Conservation (phyloP, 495 filamentous ascomycete genomes). For the Margaritispora aquatica region DNA sequence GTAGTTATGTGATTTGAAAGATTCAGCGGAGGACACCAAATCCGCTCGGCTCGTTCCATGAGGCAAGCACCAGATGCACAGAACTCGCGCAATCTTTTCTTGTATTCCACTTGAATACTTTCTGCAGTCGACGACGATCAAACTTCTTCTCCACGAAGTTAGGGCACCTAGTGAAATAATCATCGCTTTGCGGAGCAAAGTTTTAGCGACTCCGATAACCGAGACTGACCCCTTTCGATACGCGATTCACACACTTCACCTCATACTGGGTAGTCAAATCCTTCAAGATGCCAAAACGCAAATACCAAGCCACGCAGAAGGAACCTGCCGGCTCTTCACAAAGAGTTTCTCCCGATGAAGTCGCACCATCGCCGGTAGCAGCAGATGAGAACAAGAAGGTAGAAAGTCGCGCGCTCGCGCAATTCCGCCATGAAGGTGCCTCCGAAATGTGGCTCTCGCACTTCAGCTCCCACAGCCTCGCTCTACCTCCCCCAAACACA, state of each 20-base stretch:
- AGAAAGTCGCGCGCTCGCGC: not conserved
- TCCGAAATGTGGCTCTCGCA: not conserved
- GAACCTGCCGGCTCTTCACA: too few relatives aligned
- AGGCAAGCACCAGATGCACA: too few relatives aligned
- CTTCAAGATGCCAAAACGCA: not conserved
- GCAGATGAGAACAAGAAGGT: not conserved
- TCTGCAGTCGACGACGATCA: too few relatives aligned
- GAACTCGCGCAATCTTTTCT: too few relatives aligned
- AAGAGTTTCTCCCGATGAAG: too few relatives aligned
- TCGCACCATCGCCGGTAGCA: not conserved
- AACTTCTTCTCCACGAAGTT: too few relatives aligned
- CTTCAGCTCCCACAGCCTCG: not conserved
- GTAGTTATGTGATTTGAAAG: too few relatives aligned
- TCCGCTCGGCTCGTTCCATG: too few relatives aligned
- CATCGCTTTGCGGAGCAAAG: not conserved
- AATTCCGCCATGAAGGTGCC: not conserved
- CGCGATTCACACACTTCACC: not conserved
- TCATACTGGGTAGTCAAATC: too few relatives aligned
- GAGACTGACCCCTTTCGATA: not conserved
- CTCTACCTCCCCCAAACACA: not conserved
- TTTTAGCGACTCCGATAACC: not conserved
- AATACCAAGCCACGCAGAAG: too few relatives aligned
- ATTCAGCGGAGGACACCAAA: too few relatives aligned
- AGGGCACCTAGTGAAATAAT: not conserved
- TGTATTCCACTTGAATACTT: too few relatives aligned